These are phyloP conservation scores for Alternaria dauci DNA, from an alignment of 2,329 filamentous ascomycete species.

Conservation along the genomic window DNA sequence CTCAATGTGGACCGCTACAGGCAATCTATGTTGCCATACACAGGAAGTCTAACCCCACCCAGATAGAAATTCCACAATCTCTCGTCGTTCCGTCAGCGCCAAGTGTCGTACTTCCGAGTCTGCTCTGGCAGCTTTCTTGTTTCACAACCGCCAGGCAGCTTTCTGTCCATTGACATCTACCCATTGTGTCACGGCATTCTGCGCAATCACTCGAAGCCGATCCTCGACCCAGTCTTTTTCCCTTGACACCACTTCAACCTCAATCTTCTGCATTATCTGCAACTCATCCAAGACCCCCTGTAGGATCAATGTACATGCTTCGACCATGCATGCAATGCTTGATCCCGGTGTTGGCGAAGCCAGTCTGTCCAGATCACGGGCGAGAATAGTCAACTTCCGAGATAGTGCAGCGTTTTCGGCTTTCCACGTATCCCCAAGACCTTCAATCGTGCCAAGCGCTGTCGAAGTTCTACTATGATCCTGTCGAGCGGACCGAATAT, in stretches of 20 bases:
- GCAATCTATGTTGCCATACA: neutral
- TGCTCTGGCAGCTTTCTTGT: neutral
- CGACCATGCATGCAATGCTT: slow-evolving; percentile 44
- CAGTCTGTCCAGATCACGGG: slow-evolving; percentile 44
- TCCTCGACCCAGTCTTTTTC: slow-evolving; percentile 50
- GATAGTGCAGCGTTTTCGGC: slow-evolving; percentile 45
- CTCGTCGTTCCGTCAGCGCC: neutral
- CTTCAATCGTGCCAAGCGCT: slow-evolving; percentile 35
- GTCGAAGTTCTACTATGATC: slow-evolving; percentile 8
- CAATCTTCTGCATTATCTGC: slow-evolving; percentile 44
- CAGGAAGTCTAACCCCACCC: neutral
- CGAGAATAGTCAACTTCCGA: slow-evolving; percentile 45
- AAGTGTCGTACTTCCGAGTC: neutral
- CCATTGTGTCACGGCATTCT: slow-evolving; percentile 20
- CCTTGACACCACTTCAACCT: slow-evolving; percentile 38
- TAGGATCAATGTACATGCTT: slow-evolving; percentile 41
- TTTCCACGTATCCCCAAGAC: slow-evolving; percentile 47
- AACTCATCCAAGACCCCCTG: slow-evolving; percentile 45
- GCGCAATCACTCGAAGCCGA: slow-evolving; percentile 40
- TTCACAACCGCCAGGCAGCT: slow-evolving; percentile 39
- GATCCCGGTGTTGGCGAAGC: slow-evolving; percentile 39
- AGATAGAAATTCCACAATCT: neutral
- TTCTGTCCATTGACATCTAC: slow-evolving; percentile 21
- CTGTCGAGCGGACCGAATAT: slow-evolving; percentile 35
- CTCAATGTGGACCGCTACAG: neutral